These are phyloP conservation scores for Penicillium waksmanii DNA, from an alignment of 495 filamentous ascomycete genomes.

Conservation along the genomic window DNA sequence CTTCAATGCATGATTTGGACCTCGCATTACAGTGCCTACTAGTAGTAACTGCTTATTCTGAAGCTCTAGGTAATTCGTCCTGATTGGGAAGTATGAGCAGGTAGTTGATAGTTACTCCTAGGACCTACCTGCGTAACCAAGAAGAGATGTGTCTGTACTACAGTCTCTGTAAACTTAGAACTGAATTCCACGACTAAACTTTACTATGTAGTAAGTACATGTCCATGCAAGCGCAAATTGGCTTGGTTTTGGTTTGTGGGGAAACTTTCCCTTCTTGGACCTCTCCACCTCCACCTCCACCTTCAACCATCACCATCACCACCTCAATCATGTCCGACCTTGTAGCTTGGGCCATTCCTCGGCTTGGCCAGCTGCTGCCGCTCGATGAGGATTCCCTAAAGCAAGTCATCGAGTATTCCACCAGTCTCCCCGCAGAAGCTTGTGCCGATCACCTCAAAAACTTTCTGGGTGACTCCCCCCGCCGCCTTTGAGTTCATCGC, in stretches of 20 bases:
- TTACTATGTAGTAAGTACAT: too few species aligned
- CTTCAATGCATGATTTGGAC: slow-evolving; percentile 1
- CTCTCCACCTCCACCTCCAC: slow-evolving; percentile 1
- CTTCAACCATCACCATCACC: background rate
- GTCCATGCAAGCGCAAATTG: too few species aligned
- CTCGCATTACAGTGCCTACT: background rate
- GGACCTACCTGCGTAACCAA: too few species aligned
- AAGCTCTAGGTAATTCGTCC: too few species aligned
- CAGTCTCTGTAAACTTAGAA: too few species aligned
- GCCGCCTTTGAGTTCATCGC: slow-evolving; percentile 89
- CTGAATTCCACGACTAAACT: too few species aligned
- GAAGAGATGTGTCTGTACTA: too few species aligned
- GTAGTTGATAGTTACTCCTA: too few species aligned
- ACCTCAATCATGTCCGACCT: slow-evolving; percentile 33
- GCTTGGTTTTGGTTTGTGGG: background rate
- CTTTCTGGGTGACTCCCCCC: slow-evolving; percentile 81
- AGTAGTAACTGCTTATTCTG: too few species aligned
- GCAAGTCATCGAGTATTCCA: slow-evolving; percentile 80
- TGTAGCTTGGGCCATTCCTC: slow-evolving; percentile 61
- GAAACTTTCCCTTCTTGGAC: background rate
- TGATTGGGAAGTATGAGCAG: too few species aligned
- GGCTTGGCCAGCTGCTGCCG: slow-evolving; percentile 76
- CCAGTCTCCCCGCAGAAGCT: slow-evolving; percentile 69
- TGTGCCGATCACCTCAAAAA: slow-evolving; percentile 84
- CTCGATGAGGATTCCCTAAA: slow-evolving; percentile 81